phyloP scores from a whole-genome alignment of 208 protist genomes.

The Trypanosoma brucei region DNA sequence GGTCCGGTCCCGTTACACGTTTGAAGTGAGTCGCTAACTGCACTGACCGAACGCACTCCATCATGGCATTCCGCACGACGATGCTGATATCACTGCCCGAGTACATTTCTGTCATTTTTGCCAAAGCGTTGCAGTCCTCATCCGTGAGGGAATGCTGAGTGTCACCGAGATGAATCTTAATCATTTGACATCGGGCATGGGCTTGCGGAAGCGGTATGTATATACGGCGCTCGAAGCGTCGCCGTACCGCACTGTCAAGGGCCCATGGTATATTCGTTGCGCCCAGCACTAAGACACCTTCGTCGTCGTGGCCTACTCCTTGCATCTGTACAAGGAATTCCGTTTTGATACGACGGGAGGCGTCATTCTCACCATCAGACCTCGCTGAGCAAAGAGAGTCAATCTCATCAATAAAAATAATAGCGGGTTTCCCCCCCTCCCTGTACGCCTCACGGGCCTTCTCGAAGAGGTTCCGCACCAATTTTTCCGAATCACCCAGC shows the following conservation, averaged over 20 bases:
- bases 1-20: constrained; percentile 70
- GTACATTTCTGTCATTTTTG: constrained; percentile 88
- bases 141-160: constrained; percentile 86
- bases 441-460: constrained; percentile 83
- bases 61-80: constrained; percentile 95
- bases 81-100: constrained; percentile 96
- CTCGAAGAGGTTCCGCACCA: constrained; percentile 92
- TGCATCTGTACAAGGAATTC: constrained; percentile 99
- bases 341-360: constrained; percentile 97
- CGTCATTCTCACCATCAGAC: constrained; percentile 87
- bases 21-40: constrained; percentile 98
- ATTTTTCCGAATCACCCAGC: constrained; percentile 92
- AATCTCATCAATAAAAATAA: constrained; percentile 95
- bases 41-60: constrained; percentile 96
- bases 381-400: constrained; percentile 88
- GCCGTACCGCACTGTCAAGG: constrained; percentile 88
- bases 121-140: constrained; percentile 90
- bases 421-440: constrained; percentile 73
- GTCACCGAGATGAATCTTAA: constrained; percentile 95
- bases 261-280: constrained; percentile 91
- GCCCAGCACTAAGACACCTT: constrained; percentile 88
- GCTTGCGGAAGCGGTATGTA: constrained; percentile 92
- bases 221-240: constrained; percentile 91
- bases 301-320: constrained; percentile 79
- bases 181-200: constrained; percentile 82